phyloP scores from a whole-genome alignment of 139 green algal species.

The Chlorella ohadii region DNA sequence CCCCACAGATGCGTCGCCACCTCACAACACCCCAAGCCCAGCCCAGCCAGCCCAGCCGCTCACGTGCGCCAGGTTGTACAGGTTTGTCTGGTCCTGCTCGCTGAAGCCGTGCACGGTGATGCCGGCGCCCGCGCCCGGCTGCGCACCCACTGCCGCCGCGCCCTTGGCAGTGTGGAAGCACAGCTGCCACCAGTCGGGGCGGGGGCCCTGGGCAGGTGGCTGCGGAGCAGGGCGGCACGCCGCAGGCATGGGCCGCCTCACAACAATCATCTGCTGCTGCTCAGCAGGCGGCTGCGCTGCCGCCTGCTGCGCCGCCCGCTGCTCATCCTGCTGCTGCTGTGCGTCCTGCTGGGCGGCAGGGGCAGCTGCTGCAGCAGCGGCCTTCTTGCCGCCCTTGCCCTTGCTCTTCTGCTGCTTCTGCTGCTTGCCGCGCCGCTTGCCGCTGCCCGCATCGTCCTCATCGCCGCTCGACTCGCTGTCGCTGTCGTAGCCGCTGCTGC shows the following conservation, averaged over 20 bases:
- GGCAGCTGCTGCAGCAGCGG: not conserved
- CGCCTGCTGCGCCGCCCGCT: not conserved
- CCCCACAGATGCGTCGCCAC: too few species aligned
- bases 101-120: slow-evolving; percentile 71
- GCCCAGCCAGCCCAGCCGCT: not conserved
- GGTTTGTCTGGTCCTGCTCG: slow-evolving; percentile 87
- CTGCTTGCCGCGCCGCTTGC: not conserved
- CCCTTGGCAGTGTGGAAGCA: slow-evolving; percentile 17
- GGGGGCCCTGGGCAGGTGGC: not conserved
- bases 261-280: slow-evolving; percentile 27
- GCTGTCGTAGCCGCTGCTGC: slow-evolving; percentile 12
- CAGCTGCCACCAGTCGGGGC: slow-evolving; percentile 1
- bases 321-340: not conserved
- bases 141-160: slow-evolving; percentile 5
- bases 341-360: not conserved
- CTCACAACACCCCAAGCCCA: not conserved
- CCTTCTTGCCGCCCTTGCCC: not conserved
- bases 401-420: not conserved
- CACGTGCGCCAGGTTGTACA: slow-evolving; percentile 83
- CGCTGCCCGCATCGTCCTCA: not conserved
- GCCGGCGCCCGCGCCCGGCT: not conserved
- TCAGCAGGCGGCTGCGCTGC: not conserved
- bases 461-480: slow-evolving; percentile 9
- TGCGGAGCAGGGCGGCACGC: not conserved
- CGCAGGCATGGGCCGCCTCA: slow-evolving; percentile 14